phyloP scores from a whole-genome alignment of 805 yeast species.

The Grigorovia yakushimaensis region DNA sequence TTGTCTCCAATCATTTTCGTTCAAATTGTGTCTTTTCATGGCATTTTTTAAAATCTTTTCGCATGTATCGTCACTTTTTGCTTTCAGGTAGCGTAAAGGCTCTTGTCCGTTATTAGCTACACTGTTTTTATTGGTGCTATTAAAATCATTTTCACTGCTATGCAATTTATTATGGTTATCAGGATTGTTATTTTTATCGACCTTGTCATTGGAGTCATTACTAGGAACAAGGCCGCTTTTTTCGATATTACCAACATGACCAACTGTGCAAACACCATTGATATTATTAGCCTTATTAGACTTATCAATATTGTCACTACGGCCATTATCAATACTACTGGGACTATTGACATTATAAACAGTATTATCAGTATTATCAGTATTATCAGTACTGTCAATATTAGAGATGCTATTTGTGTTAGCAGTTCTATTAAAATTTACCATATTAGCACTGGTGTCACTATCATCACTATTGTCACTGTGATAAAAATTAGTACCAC shows the following conservation, averaged over 20 bases:
- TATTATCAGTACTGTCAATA: neutral
- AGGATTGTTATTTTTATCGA: too few relatives aligned
- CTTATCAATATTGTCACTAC: neutral
- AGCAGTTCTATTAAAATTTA: neutral
- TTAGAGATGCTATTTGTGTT: neutral
- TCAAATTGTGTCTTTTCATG: conserved; percentile 72
- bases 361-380: neutral
- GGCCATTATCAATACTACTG: neutral
- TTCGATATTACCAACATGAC: too few relatives aligned
- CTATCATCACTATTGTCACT: neutral
- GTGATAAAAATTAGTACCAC: neutral
- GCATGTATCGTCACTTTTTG: conserved; percentile 87
- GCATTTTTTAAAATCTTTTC: conserved; percentile 81
- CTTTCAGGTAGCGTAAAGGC: conserved; percentile 73
- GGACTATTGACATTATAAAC: neutral
- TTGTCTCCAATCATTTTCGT: conserved; percentile 73
- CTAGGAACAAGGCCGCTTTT: too few relatives aligned
- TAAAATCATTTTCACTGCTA: neutral
- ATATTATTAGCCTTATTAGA: too few relatives aligned
- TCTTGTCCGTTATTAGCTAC: conserved; percentile 16
- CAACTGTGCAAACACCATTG: too few relatives aligned
- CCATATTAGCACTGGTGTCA: neutral
- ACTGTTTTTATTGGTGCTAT: neutral
- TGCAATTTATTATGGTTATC: too few relatives aligned
- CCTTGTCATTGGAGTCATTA: too few relatives aligned